Evolutionary conservation across 2,329 filamentous ascomycete species (phyloP), one percentile per base, ranked within the genome.

Genomic region (Paraphaeosphaeria minitans): DNA sequence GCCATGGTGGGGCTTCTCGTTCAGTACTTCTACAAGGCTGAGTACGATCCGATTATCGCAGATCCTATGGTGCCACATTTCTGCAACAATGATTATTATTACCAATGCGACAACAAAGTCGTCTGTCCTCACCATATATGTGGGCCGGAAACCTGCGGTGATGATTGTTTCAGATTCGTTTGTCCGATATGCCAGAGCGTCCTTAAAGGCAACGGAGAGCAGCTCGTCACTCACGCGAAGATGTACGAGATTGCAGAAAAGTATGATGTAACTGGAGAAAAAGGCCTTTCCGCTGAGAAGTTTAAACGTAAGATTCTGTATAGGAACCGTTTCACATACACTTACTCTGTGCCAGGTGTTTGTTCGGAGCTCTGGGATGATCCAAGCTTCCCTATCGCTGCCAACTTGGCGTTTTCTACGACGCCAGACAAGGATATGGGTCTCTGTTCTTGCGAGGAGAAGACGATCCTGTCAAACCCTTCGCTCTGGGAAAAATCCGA

Each of bases 401-500:
- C 70, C n/a, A 50, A 68, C n/a, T 46, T 56, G 27, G 58, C 46
- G 4, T 74, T 70, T 33, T 59, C 59, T n/a, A 61, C 61, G 0
- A 74, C 71, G 4, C 66, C 63, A 1, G 59, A 68, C 9, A 12
- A 55, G 1, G 67, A 75, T 54, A 71, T 65, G 21, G 70, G 65
- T 9, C 62, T 76, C 53, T 61, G 72, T 7, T 66, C 72, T 39
- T 62, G 66, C 4, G 65, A 72, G 0, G 61, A 66, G 5, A 57
- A 68, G 16, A 68, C 60, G 1, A 57, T 75, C 10, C 58, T 60
- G 2, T 59, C 63, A 57, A 67, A 69, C 48, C 52, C 58, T 24
- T 37, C 43, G 8, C 54, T 54, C 6, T 35, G 54, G 14, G 14
- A 48, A 16, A 57, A 51, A 24, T 19, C 46, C 19, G 59, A 42